Percentiles rank a stretch among this genome's conserved stretches.
Evolutionary conservation across 352 stramenopile genomes (phyloP).

Genomic region (Peronosclerospora sorghi): DNA sequence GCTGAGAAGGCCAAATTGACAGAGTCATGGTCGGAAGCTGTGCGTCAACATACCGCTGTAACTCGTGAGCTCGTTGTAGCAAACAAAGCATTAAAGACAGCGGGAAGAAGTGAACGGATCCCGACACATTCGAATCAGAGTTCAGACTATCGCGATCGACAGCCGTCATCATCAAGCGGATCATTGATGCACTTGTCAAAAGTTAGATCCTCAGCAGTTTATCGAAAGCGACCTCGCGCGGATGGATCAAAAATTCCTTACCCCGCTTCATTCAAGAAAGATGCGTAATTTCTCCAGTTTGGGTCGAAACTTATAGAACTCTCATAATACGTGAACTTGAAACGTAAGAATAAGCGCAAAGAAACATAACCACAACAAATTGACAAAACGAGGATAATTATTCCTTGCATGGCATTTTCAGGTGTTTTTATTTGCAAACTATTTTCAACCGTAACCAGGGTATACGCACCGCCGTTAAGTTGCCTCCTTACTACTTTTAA

Average conservation of each 20-base stretch:
- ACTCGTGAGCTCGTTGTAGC: constrained; percentile 26
- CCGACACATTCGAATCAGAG: neutral
- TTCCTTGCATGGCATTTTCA: too few relatives aligned
- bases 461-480: too few relatives aligned
- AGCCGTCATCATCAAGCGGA: neutral
- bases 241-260: constrained; percentile 29
- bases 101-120: neutral
- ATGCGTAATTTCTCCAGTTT: too few relatives aligned
- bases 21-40: constrained; percentile 7
- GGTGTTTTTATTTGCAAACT: too few relatives aligned
- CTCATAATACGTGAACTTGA: too few relatives aligned
- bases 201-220: neutral
- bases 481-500: too few relatives aligned
- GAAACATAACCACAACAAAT: too few relatives aligned
- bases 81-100: constrained; percentile 7
- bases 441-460: too few relatives aligned
- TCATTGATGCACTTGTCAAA: neutral
- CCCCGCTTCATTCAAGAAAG: constrained; percentile 5
- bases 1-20: constrained; percentile 38
- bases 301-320: too few relatives aligned
- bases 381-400: too few relatives aligned
- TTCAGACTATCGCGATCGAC: neutral
- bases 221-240: constrained; percentile 18
- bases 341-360: too few relatives aligned
- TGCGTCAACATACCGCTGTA: constrained; percentile 38